Conservation (phyloP, 2,329 filamentous ascomycete genomes). For the Verticillium zaregamsianum region DNA sequence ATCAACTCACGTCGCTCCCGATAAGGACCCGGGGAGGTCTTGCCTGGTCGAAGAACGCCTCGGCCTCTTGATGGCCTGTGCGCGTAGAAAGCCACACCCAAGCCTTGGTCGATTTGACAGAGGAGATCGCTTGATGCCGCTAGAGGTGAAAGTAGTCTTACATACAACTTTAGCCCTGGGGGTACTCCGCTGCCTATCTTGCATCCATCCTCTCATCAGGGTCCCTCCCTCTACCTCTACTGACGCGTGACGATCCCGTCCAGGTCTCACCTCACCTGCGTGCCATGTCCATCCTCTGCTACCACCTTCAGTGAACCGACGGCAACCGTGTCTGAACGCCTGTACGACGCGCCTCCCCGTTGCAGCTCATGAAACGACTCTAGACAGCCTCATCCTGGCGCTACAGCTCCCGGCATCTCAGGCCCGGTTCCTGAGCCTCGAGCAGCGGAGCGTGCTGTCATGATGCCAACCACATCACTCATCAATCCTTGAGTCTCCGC, state of each 20-base stretch:
- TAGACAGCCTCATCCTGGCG: neutral
- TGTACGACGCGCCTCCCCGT: neutral
- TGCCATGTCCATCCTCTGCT: neutral
- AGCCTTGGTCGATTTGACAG: neutral
- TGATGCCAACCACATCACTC: neutral
- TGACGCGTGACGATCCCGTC: neutral
- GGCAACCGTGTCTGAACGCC: neutral
- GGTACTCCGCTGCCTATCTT: neutral
- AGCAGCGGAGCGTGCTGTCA: neutral
- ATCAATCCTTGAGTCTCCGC: neutral
- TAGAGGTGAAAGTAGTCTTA: neutral
- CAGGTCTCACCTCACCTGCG: neutral
- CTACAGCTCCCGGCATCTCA: neutral
- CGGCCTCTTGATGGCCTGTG: neutral
- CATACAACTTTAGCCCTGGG: neutral
- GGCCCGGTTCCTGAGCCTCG: neutral
- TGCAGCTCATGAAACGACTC: neutral
- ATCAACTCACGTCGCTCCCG: neutral
- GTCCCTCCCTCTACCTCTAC: neutral
- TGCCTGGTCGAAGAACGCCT: neutral
- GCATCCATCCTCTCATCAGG: neutral
- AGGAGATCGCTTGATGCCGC: neutral
- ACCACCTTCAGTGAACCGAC: neutral
- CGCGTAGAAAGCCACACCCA: neutral
- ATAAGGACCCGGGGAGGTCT: neutral